These are phyloP conservation scores for Vachellia pachyceras DNA, from an alignment of 306 rosid species.

Conservation along the genomic window DNA sequence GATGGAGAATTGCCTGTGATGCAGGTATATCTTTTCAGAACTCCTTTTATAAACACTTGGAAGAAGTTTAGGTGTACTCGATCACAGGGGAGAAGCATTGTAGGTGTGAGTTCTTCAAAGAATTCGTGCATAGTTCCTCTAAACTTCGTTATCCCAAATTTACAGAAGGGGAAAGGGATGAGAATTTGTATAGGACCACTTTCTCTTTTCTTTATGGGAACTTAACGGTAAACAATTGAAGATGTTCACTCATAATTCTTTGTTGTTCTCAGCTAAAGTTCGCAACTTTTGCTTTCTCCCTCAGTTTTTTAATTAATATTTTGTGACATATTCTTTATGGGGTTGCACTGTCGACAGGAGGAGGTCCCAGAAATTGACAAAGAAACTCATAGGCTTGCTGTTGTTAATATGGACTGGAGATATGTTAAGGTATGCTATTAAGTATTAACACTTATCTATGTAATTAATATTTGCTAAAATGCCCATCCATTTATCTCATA, in stretches of 20 bases:
- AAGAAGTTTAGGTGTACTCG: background rate
- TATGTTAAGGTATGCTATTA: constrained; percentile 68
- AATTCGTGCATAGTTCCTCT: background rate
- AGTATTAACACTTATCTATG: background rate
- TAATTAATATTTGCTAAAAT: background rate
- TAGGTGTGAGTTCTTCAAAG: background rate
- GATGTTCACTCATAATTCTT: background rate
- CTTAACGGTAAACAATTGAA: background rate
- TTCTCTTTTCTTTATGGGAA: background rate
- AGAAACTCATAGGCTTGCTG: constrained; percentile 30
- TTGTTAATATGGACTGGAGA: constrained; percentile 94
- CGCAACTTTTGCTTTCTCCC: background rate
- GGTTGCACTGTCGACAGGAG: constrained; percentile 1
- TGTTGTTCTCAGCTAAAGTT: background rate
- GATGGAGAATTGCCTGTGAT: background rate
- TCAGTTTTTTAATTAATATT: background rate
- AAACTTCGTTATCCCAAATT: background rate
- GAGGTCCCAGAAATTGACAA: constrained; percentile 9
- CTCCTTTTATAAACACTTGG: background rate
- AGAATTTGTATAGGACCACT: background rate
- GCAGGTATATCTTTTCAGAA: constrained; percentile 1
- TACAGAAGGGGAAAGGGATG: background rate
- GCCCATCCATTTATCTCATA: background rate
- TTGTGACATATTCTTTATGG: background rate
- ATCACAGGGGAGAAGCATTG: background rate